These are phyloP conservation scores for Umbilicus rupestris DNA, from an alignment of 164 flowering plant genomes.

Conservation along the genomic window DNA sequence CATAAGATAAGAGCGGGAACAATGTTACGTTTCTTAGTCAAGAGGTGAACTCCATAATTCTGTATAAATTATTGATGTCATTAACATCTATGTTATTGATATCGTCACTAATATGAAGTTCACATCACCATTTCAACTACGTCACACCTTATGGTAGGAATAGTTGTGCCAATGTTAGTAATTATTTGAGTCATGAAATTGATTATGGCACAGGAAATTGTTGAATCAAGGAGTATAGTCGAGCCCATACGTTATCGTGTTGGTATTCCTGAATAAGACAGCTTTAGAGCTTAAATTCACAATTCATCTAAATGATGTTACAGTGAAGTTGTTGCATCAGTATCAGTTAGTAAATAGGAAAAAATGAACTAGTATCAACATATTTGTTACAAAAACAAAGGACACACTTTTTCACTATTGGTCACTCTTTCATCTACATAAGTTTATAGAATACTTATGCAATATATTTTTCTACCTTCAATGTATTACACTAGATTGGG, in stretches of 20 bases:
- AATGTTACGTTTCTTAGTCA: background rate
- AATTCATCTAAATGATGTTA: background rate
- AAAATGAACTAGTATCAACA: too few relatives aligned
- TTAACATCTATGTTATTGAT: background rate
- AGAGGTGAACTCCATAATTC: background rate
- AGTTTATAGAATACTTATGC: too few relatives aligned
- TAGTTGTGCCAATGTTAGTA: too few relatives aligned
- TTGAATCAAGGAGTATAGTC: background rate
- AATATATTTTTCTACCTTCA: too few relatives aligned
- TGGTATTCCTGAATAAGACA: background rate
- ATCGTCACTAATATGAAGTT: background rate
- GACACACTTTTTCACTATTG: too few relatives aligned
- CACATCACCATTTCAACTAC: too few relatives aligned
- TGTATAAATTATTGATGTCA: background rate
- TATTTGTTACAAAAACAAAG: too few relatives aligned
- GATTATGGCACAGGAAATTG: background rate
- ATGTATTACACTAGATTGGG: too few relatives aligned
- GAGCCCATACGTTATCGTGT: background rate
- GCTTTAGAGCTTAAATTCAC: background rate
- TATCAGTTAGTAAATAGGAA: too few relatives aligned
- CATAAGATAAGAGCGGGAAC: background rate
- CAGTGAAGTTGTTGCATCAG: background rate
- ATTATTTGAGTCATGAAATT: too few relatives aligned
- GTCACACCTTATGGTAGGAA: too few relatives aligned
- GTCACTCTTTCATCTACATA: too few relatives aligned